A percentile compares a stretch with the other conserved stretches of the same genome.
Conservation (phyloP, 139 green algal species). For the Chlamydomonas schloesseri region DNA sequence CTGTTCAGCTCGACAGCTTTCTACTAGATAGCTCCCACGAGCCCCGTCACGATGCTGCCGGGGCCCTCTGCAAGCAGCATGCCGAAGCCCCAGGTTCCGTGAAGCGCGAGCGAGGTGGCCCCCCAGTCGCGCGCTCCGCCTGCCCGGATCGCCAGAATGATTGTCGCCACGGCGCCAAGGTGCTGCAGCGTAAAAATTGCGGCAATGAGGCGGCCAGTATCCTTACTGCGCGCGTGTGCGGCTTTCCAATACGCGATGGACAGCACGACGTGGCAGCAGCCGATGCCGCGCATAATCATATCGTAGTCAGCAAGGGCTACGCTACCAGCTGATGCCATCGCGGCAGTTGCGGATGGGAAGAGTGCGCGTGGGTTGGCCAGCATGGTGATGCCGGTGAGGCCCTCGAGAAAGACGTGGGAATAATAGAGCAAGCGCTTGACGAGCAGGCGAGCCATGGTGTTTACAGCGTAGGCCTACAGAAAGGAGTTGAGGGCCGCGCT, state of each 20-base stretch:
- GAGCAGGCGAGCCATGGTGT: no score
- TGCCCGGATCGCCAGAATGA: neutral
- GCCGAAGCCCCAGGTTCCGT: neutral
- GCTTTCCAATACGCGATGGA: neutral
- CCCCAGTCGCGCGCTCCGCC: conserved; percentile 4
- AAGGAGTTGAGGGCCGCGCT: no score
- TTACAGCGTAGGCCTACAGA: no score
- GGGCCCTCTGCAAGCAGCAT: neutral
- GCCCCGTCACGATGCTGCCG: neutral
- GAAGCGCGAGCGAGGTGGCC: neutral
- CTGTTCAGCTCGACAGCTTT: no score
- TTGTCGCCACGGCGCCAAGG: neutral
- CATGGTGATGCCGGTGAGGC: neutral
- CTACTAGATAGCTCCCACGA: neutral
- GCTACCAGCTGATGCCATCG: no score
- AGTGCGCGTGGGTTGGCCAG: neutral
- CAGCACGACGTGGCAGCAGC: neutral
- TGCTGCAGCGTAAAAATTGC: conserved; percentile 12
- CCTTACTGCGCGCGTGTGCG: no score
- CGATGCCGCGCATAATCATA: neutral
- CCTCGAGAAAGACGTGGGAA: neutral
- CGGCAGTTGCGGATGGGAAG: neutral
- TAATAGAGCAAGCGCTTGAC: neutral
- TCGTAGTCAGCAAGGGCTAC: neutral
- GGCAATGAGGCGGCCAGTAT: neutral